Evolutionary conservation across 129 eudicot species (phyloP).

Genomic region (Smallanthus sonchifolius): DNA sequence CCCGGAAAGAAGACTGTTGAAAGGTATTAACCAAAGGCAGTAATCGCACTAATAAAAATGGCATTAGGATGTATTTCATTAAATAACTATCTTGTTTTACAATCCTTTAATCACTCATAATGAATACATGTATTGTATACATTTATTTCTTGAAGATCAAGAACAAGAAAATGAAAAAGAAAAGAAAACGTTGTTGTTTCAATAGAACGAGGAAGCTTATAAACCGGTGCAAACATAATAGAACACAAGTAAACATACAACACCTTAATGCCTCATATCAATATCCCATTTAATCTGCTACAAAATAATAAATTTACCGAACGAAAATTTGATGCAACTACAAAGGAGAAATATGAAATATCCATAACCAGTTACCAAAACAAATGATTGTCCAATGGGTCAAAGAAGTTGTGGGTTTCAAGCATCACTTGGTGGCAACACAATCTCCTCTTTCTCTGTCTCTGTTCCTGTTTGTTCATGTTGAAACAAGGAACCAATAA

Average conservation of each 20-base stretch:
- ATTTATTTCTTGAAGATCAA: neutral
- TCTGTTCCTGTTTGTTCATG: slow-evolving; percentile 13
- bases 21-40: too few relatives aligned
- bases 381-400: neutral
- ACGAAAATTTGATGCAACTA: slow-evolving; percentile 16
- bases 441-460: slow-evolving; percentile 24
- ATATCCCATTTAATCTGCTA: slow-evolving; percentile 31
- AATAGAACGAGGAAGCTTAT: neutral
- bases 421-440: slow-evolving; percentile 23
- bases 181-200: neutral
- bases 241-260: slow-evolving; percentile 13
- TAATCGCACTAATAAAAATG: too few relatives aligned
- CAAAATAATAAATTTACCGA: slow-evolving; percentile 28
- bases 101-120: too few relatives aligned
- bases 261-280: slow-evolving; percentile 12
- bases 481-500: slow-evolving; percentile 1
- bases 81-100: too few relatives aligned
- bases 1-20: too few relatives aligned
- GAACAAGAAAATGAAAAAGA: neutral
- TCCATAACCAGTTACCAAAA: slow-evolving; percentile 6
- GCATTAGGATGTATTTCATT: too few relatives aligned
- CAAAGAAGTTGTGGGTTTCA: slow-evolving; percentile 9
- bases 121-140: neutral
- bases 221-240: slow-evolving; percentile 10
- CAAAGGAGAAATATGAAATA: slow-evolving; percentile 6